Evolutionary conservation across 2,329 filamentous ascomycete genomes (phyloP), one percentile per base, ranked within the genome.

Genomic region (Aaosphaeria arxii): DNA sequence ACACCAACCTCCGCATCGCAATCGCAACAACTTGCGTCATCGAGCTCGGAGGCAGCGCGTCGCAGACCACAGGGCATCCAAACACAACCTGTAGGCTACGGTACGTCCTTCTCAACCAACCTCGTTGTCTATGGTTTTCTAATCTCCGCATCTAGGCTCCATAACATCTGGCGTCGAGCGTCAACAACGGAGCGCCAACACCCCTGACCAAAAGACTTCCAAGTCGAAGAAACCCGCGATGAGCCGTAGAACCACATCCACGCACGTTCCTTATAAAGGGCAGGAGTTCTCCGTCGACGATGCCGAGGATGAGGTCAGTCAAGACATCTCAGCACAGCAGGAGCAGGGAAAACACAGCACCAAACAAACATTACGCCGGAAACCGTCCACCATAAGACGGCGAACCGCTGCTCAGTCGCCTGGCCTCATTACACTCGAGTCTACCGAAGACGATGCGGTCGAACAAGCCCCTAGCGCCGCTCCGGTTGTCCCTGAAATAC

Each of bases 241-340:
- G 70, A 70, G 81, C 49, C 86, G 89, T 57, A 85, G 90, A 52
- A 78, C 85, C 49, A 92, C 89, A 1, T 90, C 89, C 28, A 88
- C 74, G 44, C 78, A 83, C 61, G 84, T 84, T 38, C 91, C 90
- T 3, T 84, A 92, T 65, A 86, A 89, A 46, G 89, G 91, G 30
- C 88, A 88, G 53, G 79, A 92, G 51, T 97, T 95, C 72, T 96
- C 91, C 0, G 89, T 89, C 42, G 91, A 97, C 65, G 92, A 97
- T 67, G 91, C 90, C 63, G 77, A 85, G 28, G 80, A 84, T 55
- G 92, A 96, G 70, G 84, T 96, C 17, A 85, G 89, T 63, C 82
- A 83, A 52, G 88, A 91, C 61, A 73, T 80, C 45, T 73, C 68
- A 38, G 63, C 52, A 53, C 55, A 62, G 41, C 59, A 61, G 53